phyloP scores from a whole-genome alignment of 1,139 yeast species.

The Debaryomycetaceae sp. region DNA sequence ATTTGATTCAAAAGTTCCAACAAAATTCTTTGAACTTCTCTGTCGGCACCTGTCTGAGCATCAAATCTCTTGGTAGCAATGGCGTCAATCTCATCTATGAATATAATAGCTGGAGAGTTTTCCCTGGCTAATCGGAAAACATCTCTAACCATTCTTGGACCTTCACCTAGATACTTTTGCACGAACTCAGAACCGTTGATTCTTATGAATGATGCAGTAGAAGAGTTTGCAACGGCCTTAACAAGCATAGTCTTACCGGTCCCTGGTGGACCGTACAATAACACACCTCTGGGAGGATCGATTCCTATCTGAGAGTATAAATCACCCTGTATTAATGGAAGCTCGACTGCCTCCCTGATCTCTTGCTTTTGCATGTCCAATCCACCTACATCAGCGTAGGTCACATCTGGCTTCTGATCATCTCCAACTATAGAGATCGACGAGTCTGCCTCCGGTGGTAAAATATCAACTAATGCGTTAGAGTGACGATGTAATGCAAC shows the following conservation, averaged over 20 bases:
- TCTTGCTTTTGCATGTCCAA: conserved; percentile 99
- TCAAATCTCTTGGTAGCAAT: conserved; percentile 99
- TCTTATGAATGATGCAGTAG: conserved; percentile 93
- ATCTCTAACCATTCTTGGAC: conserved; percentile 99
- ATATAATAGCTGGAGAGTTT: conserved; percentile 93
- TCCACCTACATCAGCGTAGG: conserved; percentile 96
- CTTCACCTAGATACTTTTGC: conserved; percentile 97
- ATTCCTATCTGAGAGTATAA: conserved; percentile 96
- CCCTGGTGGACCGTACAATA: conserved; percentile 98
- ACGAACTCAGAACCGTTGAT: conserved; percentile 98
- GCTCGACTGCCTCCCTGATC: conserved; percentile 96
- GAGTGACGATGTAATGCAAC: conserved; percentile 98
- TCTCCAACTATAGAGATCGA: conserved; percentile 93
- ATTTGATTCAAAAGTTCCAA: conserved; percentile 95
- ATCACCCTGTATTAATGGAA: conserved; percentile 94
- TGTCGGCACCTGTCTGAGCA: conserved; percentile 99
- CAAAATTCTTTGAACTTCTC: conserved; percentile 97
- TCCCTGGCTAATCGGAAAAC: conserved; percentile 96
- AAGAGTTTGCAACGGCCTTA: conserved; percentile 96
- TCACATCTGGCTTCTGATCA: conserved; percentile 87
- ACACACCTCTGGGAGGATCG: conserved; percentile 97
- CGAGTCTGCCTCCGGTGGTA: conserved; percentile 99
- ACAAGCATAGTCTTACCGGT: conserved; percentile 99
- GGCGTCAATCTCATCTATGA: conserved; percentile 98
- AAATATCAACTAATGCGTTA: conserved; percentile 91